These are phyloP conservation scores for Fragilariopsis cylindrus DNA, from an alignment of 108 stramenopile genomes.

Conservation along the genomic window DNA sequence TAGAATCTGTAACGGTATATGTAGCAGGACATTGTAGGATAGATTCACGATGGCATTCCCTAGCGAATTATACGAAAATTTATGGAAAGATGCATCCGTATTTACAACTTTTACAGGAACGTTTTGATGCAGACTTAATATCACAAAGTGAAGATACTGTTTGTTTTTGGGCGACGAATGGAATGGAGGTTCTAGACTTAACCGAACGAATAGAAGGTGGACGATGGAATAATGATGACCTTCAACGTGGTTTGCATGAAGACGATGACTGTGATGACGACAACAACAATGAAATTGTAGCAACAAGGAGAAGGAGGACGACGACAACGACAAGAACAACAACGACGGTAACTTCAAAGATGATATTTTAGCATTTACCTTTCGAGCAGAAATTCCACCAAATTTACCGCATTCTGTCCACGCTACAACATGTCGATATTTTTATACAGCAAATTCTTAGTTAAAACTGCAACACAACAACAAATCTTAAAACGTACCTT, in stretches of 20 bases:
- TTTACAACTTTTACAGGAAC: constrained; percentile 2
- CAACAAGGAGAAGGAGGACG: background rate
- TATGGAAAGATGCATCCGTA: constrained; percentile 35
- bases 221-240: constrained; percentile 27
- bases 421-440: constrained; percentile 52
- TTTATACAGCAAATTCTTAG: constrained; percentile 42
- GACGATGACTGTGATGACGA: constrained; percentile 13
- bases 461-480: constrained; percentile 29
- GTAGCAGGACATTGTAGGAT: constrained; percentile 45
- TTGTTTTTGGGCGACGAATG: constrained; percentile 62
- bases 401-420: constrained; percentile 48
- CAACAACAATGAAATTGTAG: constrained; percentile 2
- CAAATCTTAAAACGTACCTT: constrained; percentile 36
- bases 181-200: constrained; percentile 37
- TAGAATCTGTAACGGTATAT: constrained; percentile 35
- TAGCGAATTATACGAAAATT: constrained; percentile 27
- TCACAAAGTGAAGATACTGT: constrained; percentile 37
- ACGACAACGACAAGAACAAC: background rate
- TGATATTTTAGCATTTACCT: constrained; percentile 46
- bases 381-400: constrained; percentile 50
- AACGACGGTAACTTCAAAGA: background rate
- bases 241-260: constrained; percentile 18
- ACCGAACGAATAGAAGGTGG: constrained; percentile 31
- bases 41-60: constrained; percentile 60
- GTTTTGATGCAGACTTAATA: constrained; percentile 34